Conservation (phyloP, 257 asterid genomes). For the Phtheirospermum japonicum region DNA sequence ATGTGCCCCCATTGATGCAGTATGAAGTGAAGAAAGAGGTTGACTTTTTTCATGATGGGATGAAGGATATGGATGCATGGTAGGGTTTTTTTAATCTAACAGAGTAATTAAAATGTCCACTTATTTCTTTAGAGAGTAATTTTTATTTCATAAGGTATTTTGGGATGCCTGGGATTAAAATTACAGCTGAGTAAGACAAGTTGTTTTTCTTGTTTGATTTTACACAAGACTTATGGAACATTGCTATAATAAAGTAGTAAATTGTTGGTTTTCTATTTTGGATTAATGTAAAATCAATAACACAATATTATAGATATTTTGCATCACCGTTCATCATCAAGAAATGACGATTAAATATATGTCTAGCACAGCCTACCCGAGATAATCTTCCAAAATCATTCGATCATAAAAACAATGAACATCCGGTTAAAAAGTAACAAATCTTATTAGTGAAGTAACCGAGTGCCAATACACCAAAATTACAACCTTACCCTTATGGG, state of each 20-base stretch:
- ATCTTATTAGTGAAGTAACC: no score
- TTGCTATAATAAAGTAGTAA: neutral
- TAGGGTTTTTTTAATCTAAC: neutral
- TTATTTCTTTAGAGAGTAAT: no score
- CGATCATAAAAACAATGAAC: no score
- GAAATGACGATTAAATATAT: no score
- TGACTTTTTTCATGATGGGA: constrained; percentile 11
- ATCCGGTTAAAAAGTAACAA: no score
- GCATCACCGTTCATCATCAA: no score
- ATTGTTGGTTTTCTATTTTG: neutral
- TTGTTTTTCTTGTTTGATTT: neutral
- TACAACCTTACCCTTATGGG: no score
- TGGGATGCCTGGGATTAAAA: neutral
- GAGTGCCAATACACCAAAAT: no score
- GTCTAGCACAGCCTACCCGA: no score
- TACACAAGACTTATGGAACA: neutral
- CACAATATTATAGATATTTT: no score
- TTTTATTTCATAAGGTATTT: neutral
- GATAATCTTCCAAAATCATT: no score
- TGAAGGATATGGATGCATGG: neutral
- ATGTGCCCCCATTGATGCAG: constrained; percentile 35
- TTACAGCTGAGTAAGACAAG: neutral
- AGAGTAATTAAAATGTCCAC: neutral
- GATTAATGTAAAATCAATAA: neutral
- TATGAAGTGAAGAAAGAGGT: constrained; percentile 36